Evolutionary conservation across 331 rosid genomes (phyloP).

Genomic region (Pyracantha coccinea): DNA sequence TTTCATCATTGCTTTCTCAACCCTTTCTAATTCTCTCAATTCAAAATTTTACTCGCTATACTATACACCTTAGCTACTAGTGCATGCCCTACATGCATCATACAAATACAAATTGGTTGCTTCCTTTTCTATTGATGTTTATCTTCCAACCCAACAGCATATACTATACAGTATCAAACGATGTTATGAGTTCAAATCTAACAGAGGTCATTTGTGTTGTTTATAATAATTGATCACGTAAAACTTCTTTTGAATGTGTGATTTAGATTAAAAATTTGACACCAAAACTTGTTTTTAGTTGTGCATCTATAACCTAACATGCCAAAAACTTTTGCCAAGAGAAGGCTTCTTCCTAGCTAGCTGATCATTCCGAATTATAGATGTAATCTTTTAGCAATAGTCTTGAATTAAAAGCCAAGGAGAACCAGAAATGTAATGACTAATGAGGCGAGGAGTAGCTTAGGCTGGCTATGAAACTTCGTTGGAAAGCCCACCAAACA

Average conservation of each 20-base stretch:
- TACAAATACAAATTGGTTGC: background rate
- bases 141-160: background rate
- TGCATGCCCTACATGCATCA: background rate
- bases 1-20: slow-evolving; percentile 41
- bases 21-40: slow-evolving; percentile 1
- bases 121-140: background rate
- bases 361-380: slow-evolving; percentile 41
- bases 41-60: background rate
- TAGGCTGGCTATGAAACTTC: slow-evolving; percentile 37
- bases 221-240: no score
- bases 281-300: background rate
- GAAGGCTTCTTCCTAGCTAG: slow-evolving; percentile 26
- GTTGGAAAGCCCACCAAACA: slow-evolving; percentile 48
- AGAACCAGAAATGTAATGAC: slow-evolving; percentile 19
- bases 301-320: background rate
- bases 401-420: slow-evolving; percentile 69
- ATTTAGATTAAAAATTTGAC: background rate
- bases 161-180: no score
- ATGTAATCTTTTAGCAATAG: slow-evolving; percentile 35
- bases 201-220: no score
- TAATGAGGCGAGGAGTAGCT: slow-evolving; percentile 2
- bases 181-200: no score
- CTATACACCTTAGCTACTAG: background rate
- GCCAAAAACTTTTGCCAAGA: background rate
- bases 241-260: background rate